Conservation (phyloP, 2,329 filamentous ascomycete genomes). For the Nigrograna mackinnonii region DNA sequence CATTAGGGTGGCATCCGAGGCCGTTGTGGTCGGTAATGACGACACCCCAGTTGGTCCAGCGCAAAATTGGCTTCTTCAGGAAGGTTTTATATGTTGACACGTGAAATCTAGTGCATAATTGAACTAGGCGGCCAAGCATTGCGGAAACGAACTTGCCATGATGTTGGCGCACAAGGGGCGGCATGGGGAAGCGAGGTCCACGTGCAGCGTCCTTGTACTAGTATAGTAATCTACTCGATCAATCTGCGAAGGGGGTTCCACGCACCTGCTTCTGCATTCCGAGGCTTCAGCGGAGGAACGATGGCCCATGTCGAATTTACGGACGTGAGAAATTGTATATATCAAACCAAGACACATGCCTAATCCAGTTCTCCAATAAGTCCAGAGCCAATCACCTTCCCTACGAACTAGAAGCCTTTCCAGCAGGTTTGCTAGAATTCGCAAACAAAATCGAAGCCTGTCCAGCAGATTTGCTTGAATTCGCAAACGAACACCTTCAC, state of each 20-base stretch:
- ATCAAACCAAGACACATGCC: neutral
- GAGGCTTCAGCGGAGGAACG: neutral
- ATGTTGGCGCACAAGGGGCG: neutral
- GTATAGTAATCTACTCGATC: neutral
- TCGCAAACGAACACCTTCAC: neutral
- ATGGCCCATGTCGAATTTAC: neutral
- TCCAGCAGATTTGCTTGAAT: neutral
- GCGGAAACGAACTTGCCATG: neutral
- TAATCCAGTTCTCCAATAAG: too few species aligned
- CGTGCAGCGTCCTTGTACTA: conserved; percentile 11
- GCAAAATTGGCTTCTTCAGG: neutral
- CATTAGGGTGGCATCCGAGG: neutral
- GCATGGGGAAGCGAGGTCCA: conserved; percentile 18
- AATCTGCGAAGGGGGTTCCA: too few species aligned
- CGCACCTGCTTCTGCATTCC: neutral
- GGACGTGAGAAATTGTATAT: conserved; percentile 1
- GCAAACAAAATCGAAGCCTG: neutral
- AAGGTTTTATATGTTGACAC: neutral
- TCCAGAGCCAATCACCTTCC: too few species aligned
- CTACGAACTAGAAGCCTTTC: neutral
- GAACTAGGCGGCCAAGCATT: neutral
- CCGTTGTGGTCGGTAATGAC: neutral
- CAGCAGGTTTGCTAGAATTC: neutral
- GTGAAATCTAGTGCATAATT: neutral
- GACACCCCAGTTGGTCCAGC: neutral